Base-by-base conservation (phyloP, 2,329 filamentous ascomycete species). In the Fusarium ramigenum region DNA sequence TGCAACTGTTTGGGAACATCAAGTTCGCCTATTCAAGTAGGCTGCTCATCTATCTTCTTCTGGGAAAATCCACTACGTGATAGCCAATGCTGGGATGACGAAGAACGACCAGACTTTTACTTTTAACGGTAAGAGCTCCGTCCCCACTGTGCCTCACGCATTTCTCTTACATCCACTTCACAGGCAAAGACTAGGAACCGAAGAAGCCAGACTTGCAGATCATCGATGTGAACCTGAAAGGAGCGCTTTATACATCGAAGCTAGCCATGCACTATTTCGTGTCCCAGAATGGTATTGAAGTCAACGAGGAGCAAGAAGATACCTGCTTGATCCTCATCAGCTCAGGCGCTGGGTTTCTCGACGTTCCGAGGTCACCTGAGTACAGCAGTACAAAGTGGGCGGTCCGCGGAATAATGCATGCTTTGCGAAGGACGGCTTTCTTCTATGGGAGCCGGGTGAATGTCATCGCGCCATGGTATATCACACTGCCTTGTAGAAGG, bases 311-410 rank as follows among this genome's bases (percentile, higher is more conserved):
- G 0, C 43, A 66, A 43, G 49, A 40, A 8, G 63, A 65, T 3
- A 44, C 60, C 6, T 66, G 63, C 8, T 46, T 66, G 7, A 39
- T 66, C 5, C 30, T 66, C 0, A 11, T 65, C 12, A 65, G 63
- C 5, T 59, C 63, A 2, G 63, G 63, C 0, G 60, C 60, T 1
- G 60, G 60, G 0, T 66, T 66, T 1, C 32, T 66, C 15, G 60
- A 66, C 0, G 50, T 65, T 4, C 63, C 63, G 0, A 65, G 63
- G 14, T 30, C 21, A 4, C 63, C 43, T 5, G 63, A 66, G n/a
- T 66, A 66, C 7, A 65, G 63, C 9, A 66, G 63, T 7, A 66
- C 50, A 1, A 66, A 65, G 7, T 66, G 63, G 63, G 63, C 60
- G 7, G 50, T 65, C 6, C 63, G 50, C 7, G 50, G 63, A 32